Base-by-base conservation (phyloP, 2,329 filamentous ascomycete genomes). In the Aspergillus pseudoviridinutans region DNA sequence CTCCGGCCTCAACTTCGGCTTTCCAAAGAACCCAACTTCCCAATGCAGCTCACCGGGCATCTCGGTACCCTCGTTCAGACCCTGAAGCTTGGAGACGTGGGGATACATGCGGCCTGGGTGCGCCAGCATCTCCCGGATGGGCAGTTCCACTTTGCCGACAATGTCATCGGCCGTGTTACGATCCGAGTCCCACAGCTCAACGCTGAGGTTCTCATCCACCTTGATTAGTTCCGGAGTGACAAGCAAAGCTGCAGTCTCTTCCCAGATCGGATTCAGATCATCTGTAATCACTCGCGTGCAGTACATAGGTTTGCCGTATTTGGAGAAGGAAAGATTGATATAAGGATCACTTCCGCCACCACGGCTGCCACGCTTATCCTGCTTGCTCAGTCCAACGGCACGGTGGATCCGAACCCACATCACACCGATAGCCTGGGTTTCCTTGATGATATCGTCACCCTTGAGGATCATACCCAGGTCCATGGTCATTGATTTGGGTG, bases 221-320 rank as follows among this genome's bases (percentile, higher is more conserved):
- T 94, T 95, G 78, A 97, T 91, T 54, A 96, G 81, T 62, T 97
- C 92, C 0, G 90, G 84, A 0, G 90, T 96, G 5, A 99, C 90
- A 17, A 97, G 79, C 20, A 97, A 80, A 1, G 91, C 92, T 47
- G 90, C 87, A 1, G 86, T 90, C 75, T 97, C 94, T 68, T 94
- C 90, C 80, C 95, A 97, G 4, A 96, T 82, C 0, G 94, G 94
- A 68, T 97, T 96, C 55, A 96, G 82, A 64, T 97, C 89, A 68
- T 97, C 93, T 53, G 93, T 91, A 62, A 97, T 97, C 53, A 97
- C 92, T 50, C 94, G 87, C 1, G 94, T 97, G 74, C 92, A 97
- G 75, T 96, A 97, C 84, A 96, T 95, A 1, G 93, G 93, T 77
- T 99, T 99, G 56, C 90, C 90, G 66, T 97, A 97, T 74, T 97